Evolutionary conservation across 495 filamentous ascomycete species (phyloP).

Genomic region (Paragyromitra xinjiangensis): DNA sequence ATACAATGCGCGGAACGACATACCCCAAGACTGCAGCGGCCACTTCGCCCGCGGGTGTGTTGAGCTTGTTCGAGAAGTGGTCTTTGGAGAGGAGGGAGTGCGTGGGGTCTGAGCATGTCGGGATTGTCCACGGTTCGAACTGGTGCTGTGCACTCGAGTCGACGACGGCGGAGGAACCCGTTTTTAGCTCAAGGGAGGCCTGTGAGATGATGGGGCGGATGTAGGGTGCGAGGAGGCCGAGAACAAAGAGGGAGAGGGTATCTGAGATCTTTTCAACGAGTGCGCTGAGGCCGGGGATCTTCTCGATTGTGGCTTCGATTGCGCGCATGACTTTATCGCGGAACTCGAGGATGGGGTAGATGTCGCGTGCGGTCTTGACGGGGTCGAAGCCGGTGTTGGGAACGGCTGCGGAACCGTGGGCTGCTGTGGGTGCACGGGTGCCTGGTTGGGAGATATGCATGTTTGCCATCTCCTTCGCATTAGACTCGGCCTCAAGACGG

Average conservation of each 20-base stretch:
- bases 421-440: slow-evolving; percentile 16
- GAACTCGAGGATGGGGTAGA: slow-evolving; percentile 94
- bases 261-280: slow-evolving; percentile 91
- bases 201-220: slow-evolving; percentile 89
- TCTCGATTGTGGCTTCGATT: slow-evolving; percentile 84
- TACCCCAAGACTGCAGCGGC: slow-evolving; percentile 83
- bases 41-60: slow-evolving; percentile 84
- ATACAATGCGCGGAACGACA: slow-evolving; percentile 83
- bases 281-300: slow-evolving; percentile 86
- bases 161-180: slow-evolving; percentile 81
- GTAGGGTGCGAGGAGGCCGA: slow-evolving; percentile 89
- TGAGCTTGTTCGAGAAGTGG: slow-evolving; percentile 92
- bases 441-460: slow-evolving; percentile 49
- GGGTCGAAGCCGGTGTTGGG: slow-evolving; percentile 70
- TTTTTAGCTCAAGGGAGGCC: slow-evolving; percentile 80
- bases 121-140: slow-evolving; percentile 89
- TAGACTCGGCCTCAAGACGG: slow-evolving; percentile 75
- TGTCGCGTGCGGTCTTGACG: slow-evolving; percentile 78
- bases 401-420: slow-evolving; percentile 9
- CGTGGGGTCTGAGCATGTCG: slow-evolving; percentile 85
- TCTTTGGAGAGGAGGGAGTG: slow-evolving; percentile 96
- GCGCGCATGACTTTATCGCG: slow-evolving; percentile 88
- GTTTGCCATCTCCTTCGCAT: slow-evolving; percentile 76
- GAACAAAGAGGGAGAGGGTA: slow-evolving; percentile 85
- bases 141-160: slow-evolving; percentile 83